These are phyloP conservation scores for Aspergillus sp. DNA, from an alignment of 2,329 filamentous ascomycete species.

Conservation along the genomic window DNA sequence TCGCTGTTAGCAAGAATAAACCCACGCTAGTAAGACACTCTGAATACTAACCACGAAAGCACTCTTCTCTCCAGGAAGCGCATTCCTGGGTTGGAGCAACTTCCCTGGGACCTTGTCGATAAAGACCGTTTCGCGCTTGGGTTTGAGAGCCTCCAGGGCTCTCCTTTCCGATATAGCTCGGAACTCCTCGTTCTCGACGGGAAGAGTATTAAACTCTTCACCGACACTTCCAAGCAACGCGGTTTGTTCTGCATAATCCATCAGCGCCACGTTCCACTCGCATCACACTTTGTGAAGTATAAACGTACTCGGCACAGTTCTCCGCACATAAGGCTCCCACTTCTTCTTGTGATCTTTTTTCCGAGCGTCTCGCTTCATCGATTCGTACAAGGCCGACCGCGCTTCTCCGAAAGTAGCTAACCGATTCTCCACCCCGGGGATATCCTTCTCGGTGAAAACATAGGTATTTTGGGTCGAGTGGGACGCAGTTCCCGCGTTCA, in stretches of 20 bases:
- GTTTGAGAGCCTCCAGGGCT: slow-evolving; percentile 53
- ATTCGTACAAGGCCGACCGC: slow-evolving; percentile 40
- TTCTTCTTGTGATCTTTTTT: slow-evolving; percentile 45
- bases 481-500: slow-evolving; percentile 35
- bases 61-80: slow-evolving; percentile 36
- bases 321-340: slow-evolving; percentile 50
- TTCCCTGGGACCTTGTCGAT: slow-evolving; percentile 37
- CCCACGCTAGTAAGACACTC: background rate
- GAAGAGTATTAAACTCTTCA: slow-evolving; percentile 68
- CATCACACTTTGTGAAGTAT: background rate
- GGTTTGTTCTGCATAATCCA: slow-evolving; percentile 58
- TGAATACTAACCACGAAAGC: slow-evolving; percentile 35
- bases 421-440: slow-evolving; percentile 61
- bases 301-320: slow-evolving; percentile 62
- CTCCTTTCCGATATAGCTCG: slow-evolving; percentile 52
- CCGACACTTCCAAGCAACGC: slow-evolving; percentile 62
- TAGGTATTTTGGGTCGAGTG: slow-evolving; percentile 68
- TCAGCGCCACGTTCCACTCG: background rate
- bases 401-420: slow-evolving; percentile 36
- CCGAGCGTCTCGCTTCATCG: slow-evolving; percentile 37
- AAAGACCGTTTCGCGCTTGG: slow-evolving; percentile 49
- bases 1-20: background rate
- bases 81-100: slow-evolving; percentile 53
- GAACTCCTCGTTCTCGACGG: slow-evolving; percentile 63
- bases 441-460: slow-evolving; percentile 87